Percentiles rank a stretch among this genome's conserved stretches.
phyloP scores from a whole-genome alignment of 2,329 filamentous ascomycete genomes.

The Aspergillus pseudotamarii region DNA sequence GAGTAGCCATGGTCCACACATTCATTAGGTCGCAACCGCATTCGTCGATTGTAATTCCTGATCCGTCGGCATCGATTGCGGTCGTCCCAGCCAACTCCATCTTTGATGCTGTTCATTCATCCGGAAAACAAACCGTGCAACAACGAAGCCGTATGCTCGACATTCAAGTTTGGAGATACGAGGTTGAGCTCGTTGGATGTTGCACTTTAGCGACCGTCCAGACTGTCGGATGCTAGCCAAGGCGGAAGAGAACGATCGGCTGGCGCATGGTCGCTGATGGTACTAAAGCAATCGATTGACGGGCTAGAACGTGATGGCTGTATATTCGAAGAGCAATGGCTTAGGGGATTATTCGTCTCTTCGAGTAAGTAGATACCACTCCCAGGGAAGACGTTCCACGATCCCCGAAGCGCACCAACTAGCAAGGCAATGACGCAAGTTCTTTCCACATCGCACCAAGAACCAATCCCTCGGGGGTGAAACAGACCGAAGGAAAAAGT shows the following conservation, averaged over 20 bases:
- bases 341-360: not conserved
- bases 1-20: conserved; percentile 2
- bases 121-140: conserved; percentile 8
- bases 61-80: conserved; percentile 21
- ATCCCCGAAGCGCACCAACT: conserved; percentile 8
- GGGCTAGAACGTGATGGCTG: not conserved
- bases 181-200: not conserved
- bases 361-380: not conserved
- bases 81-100: conserved; percentile 17
- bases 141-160: conserved; percentile 11
- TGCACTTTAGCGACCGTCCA: conserved; percentile 8
- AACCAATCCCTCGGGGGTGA: not conserved
- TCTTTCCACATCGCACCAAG: not conserved
- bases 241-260: conserved; percentile 12
- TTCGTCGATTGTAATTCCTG: conserved; percentile 20
- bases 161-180: not conserved
- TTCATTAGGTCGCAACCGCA: conserved; percentile 15
- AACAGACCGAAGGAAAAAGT: not conserved
- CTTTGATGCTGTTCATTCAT: conserved; percentile 1
- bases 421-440: conserved; percentile 7
- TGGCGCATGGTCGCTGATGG: conserved; percentile 11
- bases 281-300: not conserved
- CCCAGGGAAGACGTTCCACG: not conserved
- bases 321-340: not conserved
- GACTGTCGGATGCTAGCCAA: conserved; percentile 3